These are phyloP conservation scores for Aspergillus coremiiformis DNA, from an alignment of 495 filamentous ascomycete genomes.

Conservation along the genomic window DNA sequence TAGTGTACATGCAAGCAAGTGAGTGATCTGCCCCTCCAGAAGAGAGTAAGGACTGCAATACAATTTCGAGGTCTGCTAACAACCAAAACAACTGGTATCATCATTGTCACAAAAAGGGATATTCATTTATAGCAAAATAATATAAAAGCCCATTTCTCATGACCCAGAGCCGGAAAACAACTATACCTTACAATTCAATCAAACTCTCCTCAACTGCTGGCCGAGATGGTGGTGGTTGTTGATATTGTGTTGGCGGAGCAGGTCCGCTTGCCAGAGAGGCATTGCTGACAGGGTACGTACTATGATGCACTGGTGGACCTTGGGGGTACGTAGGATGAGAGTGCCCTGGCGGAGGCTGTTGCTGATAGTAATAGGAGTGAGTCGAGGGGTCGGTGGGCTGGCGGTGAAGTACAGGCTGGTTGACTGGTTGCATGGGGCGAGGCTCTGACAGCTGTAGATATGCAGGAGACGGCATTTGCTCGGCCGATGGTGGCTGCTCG, in stretches of 20 bases:
- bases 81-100: conserved; percentile 23
- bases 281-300: conserved; percentile 41
- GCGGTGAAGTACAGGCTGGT: conserved; percentile 18
- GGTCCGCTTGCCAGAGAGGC: conserved; percentile 36
- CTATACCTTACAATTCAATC: conserved; percentile 57
- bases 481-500: conserved; percentile 21
- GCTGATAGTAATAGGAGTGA: conserved; percentile 36
- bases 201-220: conserved; percentile 75
- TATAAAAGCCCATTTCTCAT: neutral
- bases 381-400: conserved; percentile 23
- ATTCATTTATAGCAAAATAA: conserved; percentile 2
- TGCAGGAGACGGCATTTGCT: conserved; percentile 24
- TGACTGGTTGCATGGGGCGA: conserved; percentile 21
- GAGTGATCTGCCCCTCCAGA: neutral
- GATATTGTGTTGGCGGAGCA: conserved; percentile 45
- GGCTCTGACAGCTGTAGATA: conserved; percentile 25
- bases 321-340: conserved; percentile 33
- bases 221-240: conserved; percentile 39
- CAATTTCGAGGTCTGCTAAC: conserved; percentile 15
- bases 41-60: conserved; percentile 10
- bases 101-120: conserved; percentile 11
- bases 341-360: conserved; percentile 42
- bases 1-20: neutral
- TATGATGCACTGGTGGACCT: conserved; percentile 26
- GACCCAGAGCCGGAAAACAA: neutral